A percentile compares a stretch with the other conserved stretches of the same genome.
Evolutionary conservation across 2,329 filamentous ascomycete species (phyloP).

Genomic region (Cercospora janseana): DNA sequence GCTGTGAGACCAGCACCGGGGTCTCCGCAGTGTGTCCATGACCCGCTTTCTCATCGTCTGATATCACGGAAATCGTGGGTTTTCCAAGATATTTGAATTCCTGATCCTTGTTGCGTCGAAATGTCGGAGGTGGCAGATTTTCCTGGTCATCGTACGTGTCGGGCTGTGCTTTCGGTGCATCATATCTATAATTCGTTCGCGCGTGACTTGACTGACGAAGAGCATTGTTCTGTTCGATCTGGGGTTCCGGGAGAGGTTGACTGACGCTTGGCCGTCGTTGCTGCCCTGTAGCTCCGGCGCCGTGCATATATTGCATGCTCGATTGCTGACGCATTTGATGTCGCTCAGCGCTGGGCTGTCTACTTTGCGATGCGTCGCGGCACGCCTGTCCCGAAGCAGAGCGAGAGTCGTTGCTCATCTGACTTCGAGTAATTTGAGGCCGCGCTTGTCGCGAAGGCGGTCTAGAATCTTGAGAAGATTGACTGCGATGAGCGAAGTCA

Average conservation of each 20-base stretch:
- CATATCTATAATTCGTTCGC: constrained; percentile 50
- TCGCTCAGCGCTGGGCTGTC: constrained; percentile 36
- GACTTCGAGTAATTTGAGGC: constrained; percentile 29
- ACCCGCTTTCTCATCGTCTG: constrained; percentile 44
- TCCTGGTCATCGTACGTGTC: constrained; percentile 75
- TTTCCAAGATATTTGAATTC: constrained; percentile 57
- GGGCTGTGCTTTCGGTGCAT: constrained; percentile 50
- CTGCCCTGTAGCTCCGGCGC: constrained; percentile 11
- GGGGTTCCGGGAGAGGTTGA: constrained; percentile 24
- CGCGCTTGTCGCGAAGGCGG: constrained; percentile 31
- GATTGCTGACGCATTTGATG: constrained; percentile 27
- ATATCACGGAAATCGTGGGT: constrained; percentile 54
- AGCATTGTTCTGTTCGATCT: constrained; percentile 35
- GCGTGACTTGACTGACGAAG: constrained; percentile 41
- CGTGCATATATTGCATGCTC: constrained; percentile 26
- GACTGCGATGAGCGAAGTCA: constrained; percentile 36
- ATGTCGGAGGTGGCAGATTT: constrained; percentile 72
- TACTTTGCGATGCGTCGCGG: constrained; percentile 29
- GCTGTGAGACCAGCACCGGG: constrained; percentile 37
- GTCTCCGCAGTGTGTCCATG: constrained; percentile 45
- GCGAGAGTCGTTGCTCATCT: constrained; percentile 31
- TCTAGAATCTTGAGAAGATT: constrained; percentile 28
- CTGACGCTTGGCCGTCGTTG: constrained; percentile 32
- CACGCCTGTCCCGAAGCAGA: constrained; percentile 34
- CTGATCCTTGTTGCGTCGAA: constrained; percentile 61